Conservation (phyloP, 805 yeast species). For the Wickerhamomyces chaumierensis region DNA sequence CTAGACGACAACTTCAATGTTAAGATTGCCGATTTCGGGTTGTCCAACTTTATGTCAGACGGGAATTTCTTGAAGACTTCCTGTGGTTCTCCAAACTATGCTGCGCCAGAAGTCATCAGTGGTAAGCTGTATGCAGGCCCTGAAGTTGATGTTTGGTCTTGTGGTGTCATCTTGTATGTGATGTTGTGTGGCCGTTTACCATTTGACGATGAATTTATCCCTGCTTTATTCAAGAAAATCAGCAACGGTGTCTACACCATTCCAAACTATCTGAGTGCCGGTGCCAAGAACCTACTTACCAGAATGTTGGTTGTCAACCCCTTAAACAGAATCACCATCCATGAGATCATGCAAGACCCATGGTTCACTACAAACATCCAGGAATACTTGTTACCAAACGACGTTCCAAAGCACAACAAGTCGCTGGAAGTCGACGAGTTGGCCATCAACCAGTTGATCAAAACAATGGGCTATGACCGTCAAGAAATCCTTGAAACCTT, state of each 20-base stretch:
- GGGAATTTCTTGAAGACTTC: slow-evolving; percentile 91
- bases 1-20: slow-evolving; percentile 86
- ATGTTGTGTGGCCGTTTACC: slow-evolving; percentile 95
- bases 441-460: slow-evolving; percentile 60
- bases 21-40: slow-evolving; percentile 92
- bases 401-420: slow-evolving; percentile 20
- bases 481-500: slow-evolving; percentile 74
- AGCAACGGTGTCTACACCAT: slow-evolving; percentile 86
- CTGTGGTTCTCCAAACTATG: slow-evolving; percentile 95
- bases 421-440: slow-evolving; percentile 46
- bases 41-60: slow-evolving; percentile 93
- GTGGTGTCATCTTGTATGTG: slow-evolving; percentile 90
- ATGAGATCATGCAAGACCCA: slow-evolving; percentile 85
- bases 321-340: slow-evolving; percentile 82
- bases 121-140: slow-evolving; percentile 97
- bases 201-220: slow-evolving; percentile 92
- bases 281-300: slow-evolving; percentile 73
- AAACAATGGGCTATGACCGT: slow-evolving; percentile 81
- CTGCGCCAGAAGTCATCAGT: slow-evolving; percentile 94
- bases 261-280: slow-evolving; percentile 77
- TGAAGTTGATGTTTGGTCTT: slow-evolving; percentile 96
- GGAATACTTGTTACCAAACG: slow-evolving; percentile 57
- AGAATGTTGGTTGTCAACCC: slow-evolving; percentile 94
- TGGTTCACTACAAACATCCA: slow-evolving; percentile 84
- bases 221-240: slow-evolving; percentile 85